phyloP scores from a whole-genome alignment of 1,284 basidiomycete genomes.

The Vanrija sp. region DNA sequence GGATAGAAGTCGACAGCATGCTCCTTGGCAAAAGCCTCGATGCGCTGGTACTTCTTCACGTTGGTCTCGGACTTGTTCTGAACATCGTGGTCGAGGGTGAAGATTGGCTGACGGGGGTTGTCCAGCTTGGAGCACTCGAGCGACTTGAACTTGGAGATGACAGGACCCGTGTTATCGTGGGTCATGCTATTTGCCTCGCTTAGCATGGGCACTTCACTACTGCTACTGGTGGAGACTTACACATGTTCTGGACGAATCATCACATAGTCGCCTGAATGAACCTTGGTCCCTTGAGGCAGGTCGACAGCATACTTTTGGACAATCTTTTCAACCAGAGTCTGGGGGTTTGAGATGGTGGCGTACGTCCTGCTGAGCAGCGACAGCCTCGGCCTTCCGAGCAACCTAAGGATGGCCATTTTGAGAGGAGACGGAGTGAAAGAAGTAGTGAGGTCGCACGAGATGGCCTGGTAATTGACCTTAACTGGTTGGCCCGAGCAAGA shows the following conservation, averaged over 20 bases:
- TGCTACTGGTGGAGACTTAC: constrained; percentile 31
- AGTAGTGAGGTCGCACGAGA: neutral
- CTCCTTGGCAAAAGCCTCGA: constrained; percentile 83
- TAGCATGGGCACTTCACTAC: neutral
- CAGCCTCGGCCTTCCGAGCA: neutral
- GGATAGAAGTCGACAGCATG: constrained; percentile 94
- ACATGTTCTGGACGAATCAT: constrained; percentile 98
- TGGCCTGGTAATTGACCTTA: too few relatives aligned
- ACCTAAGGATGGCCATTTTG: neutral
- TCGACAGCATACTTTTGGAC: constrained; percentile 96
- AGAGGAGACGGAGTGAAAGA: neutral
- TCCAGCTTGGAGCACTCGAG: constrained; percentile 85
- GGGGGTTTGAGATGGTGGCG: constrained; percentile 54
- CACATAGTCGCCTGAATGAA: constrained; percentile 96
- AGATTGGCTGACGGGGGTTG: constrained; percentile 73
- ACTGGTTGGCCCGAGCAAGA: too few relatives aligned
- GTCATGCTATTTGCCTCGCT: constrained; percentile 60
- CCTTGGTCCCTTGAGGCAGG: constrained; percentile 66
- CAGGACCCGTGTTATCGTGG: constrained; percentile 96
- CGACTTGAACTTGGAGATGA: constrained; percentile 94
- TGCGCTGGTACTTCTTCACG: constrained; percentile 84
- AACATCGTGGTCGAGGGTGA: constrained; percentile 97
- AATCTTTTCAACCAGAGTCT: constrained; percentile 95
- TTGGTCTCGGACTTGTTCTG: constrained; percentile 96
- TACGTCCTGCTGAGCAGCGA: constrained; percentile 13